Conservation (phyloP, 441 rosid species). For the Bocquillonia castaneifolia region DNA sequence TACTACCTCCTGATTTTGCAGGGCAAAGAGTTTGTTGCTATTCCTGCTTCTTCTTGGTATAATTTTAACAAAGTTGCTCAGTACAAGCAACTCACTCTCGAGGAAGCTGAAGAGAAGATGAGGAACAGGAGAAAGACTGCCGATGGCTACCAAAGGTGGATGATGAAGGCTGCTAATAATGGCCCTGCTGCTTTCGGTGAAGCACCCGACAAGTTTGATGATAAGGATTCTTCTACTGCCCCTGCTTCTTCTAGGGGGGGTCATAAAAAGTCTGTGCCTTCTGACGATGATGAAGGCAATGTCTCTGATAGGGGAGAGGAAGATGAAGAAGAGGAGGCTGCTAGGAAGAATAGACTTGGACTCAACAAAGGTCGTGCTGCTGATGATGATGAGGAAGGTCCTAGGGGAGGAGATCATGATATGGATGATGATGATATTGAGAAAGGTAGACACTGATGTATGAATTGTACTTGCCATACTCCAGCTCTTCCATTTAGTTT, state of each 20-base stretch:
- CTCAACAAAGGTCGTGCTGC: conserved; percentile 56
- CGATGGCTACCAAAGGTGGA: conserved; percentile 96
- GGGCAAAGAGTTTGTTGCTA: too few species aligned
- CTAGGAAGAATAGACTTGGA: conserved; percentile 80
- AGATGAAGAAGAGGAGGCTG: conserved; percentile 89
- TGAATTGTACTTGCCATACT: too few species aligned
- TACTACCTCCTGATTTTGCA: too few species aligned
- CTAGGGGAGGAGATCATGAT: conserved; percentile 87
- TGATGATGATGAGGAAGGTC: conserved; percentile 93
- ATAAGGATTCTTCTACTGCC: conserved; percentile 49
- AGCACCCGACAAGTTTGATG: conserved; percentile 59
- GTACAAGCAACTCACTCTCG: conserved; percentile 89
- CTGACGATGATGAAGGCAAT: conserved; percentile 72
- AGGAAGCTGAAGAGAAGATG: conserved; percentile 99
- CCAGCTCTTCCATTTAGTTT: background rate
- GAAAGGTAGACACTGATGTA: conserved; percentile 69
- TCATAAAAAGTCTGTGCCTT: conserved; percentile 36
- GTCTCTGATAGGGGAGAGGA: conserved; percentile 84
- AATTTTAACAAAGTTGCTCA: conserved; percentile 95
- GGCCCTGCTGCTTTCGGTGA: conserved; percentile 93
- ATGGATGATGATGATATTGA: conserved; percentile 92
- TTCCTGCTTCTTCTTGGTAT: conserved; percentile 63
- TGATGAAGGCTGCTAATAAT: conserved; percentile 94
- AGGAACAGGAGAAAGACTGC: conserved; percentile 89
- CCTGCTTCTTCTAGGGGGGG: conserved; percentile 54